Evolutionary conservation across 225 moss, liverwort and hornwort species (phyloP), one percentile per base, ranked within the genome.

Genomic region (Climacium dendroides): DNA sequence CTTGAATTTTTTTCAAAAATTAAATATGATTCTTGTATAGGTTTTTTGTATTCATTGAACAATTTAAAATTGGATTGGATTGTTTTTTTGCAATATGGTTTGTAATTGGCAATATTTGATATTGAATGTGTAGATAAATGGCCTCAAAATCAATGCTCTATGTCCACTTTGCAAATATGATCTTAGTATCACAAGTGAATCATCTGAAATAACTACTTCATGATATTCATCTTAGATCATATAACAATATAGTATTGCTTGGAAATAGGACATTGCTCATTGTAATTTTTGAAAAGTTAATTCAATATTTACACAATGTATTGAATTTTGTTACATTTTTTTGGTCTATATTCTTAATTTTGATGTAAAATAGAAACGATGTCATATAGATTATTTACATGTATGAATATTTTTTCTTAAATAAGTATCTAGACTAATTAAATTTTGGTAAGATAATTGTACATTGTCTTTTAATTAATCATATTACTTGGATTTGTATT

Each of bases 261-360:
- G 9, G 16, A 71, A 15, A 43, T 9, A 16, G 5, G 5, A 3
- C 43, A 43, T 43, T 71, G 16, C 3, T 43, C 70, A 28, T 26
- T 71, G 43, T 43, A 71, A 71, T 9, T 71, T 43, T 2, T 71
- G 43, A 25, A 35, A 69, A 26, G 3, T 26, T 15, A 43, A 16
- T 9, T 71, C 28, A 71, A 71, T 16, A 43, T 71, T 43, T 16
- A 28, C 28, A 71, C 16, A 71, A 43, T 35, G 5, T 9, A 71
- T 43, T 41, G 39, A 70, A 1, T 65, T 20, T 70, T 69, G 6
- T 24, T 25, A 24, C 11, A 69, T 6, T 41, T 69, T 67, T 24
- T 13, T 0, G 15, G 5, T 0, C 7, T 5, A 15, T 1, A 39
- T 15, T 15, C 2, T 70, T 8, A 15, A 26, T 41, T 70, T 41